Percentiles rank a stretch among this genome's conserved stretches.
Evolutionary conservation across 352 stramenopile species (phyloP).

Genomic region (Blastocystis sp.): DNA sequence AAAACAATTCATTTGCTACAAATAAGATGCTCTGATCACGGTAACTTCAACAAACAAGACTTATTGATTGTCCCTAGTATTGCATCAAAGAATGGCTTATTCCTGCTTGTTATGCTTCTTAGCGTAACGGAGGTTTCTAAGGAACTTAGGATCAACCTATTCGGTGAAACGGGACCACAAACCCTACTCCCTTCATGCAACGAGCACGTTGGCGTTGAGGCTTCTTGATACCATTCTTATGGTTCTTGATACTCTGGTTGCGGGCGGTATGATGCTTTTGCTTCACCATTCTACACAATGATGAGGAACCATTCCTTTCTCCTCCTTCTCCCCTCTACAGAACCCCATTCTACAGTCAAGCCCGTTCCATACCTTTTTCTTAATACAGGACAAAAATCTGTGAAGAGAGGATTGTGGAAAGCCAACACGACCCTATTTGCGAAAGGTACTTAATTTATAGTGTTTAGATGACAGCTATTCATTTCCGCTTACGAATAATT

Average conservation of each 20-base stretch:
- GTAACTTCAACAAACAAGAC: conserved; percentile 44
- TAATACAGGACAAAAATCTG: conserved; percentile 56
- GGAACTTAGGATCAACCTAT: conserved; percentile 76
- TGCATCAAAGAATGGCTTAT: conserved; percentile 56
- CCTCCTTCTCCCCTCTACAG: not conserved
- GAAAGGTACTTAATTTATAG: not conserved
- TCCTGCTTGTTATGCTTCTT: conserved; percentile 80
- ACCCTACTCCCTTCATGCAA: conserved; percentile 72
- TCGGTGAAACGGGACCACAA: not conserved
- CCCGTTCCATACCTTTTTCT: conserved; percentile 13
- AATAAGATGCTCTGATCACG: not conserved
- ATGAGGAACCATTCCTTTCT: not conserved
- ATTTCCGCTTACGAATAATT: not conserved
- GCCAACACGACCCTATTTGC: not conserved
- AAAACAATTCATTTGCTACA: not conserved
- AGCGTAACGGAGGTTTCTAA: conserved; percentile 76
- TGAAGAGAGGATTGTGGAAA: conserved; percentile 17
- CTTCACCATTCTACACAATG: conserved; percentile 61
- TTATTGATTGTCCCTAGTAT: conserved; percentile 56
- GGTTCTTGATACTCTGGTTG: conserved; percentile 77
- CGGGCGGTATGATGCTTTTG: conserved; percentile 79
- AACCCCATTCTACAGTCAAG: not conserved
- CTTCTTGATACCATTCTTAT: conserved; percentile 79
- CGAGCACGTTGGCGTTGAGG: conserved; percentile 74
- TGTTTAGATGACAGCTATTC: not conserved